These are phyloP conservation scores for Apiospora koreana DNA, from an alignment of 2,329 filamentous ascomycete genomes.

Conservation along the genomic window DNA sequence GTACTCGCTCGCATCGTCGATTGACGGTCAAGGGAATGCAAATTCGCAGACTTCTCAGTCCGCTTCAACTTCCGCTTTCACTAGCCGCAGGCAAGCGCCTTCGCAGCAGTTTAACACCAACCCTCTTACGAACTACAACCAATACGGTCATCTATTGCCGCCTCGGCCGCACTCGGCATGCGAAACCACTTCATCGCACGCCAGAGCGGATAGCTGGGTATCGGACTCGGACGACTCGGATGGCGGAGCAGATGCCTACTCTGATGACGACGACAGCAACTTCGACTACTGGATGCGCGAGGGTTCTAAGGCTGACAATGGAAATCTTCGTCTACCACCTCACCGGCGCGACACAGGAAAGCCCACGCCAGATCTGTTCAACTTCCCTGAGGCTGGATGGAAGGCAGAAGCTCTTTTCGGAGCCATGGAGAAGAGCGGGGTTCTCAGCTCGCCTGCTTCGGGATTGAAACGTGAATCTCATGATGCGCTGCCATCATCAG, in stretches of 20 bases:
- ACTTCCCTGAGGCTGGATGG: conserved; percentile 52
- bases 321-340: conserved; percentile 22
- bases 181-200: conserved; percentile 38
- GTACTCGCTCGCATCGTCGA: neutral
- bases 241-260: conserved; percentile 37
- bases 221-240: conserved; percentile 48
- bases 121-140: neutral
- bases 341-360: conserved; percentile 21
- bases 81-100: conserved; percentile 14
- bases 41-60: conserved; percentile 24
- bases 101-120: conserved; percentile 1
- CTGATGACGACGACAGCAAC: conserved; percentile 41
- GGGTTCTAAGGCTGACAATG: conserved; percentile 28
- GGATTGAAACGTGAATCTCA: conserved; percentile 44
- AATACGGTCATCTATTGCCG: conserved; percentile 23
- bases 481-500: conserved; percentile 46
- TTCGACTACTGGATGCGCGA: conserved; percentile 61
- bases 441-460: conserved; percentile 30
- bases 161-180: conserved; percentile 49
- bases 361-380: conserved; percentile 55
- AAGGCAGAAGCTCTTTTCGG: conserved; percentile 50
- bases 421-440: conserved; percentile 35
- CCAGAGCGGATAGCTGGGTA: conserved; percentile 30
- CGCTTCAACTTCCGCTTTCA: conserved; percentile 20
- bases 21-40: conserved; percentile 15